A percentile compares a stretch with the other conserved stretches of the same genome.
Evolutionary conservation across 208 protist genomes (phyloP).

Genomic region (Vickermania ingenoplastis): DNA sequence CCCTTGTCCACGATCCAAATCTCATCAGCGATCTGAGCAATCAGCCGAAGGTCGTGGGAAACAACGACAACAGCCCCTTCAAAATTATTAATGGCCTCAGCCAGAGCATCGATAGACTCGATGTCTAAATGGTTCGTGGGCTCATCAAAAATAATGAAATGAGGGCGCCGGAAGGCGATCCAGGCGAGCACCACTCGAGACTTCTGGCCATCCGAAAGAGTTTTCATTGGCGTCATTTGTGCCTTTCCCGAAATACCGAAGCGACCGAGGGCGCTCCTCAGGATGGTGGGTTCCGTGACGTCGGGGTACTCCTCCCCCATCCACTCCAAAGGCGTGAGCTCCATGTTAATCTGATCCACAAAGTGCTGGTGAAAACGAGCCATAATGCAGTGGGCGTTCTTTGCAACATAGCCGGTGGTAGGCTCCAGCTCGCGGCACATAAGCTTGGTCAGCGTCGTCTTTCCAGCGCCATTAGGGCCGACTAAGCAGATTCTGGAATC

Average conservation of each 20-base stretch:
- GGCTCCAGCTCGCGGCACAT: slow-evolving; percentile 90
- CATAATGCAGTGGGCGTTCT: slow-evolving; percentile 90
- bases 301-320: slow-evolving; percentile 90
- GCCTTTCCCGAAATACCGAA: slow-evolving; percentile 89
- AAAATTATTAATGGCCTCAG: slow-evolving; percentile 88
- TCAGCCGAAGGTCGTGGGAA: slow-evolving; percentile 94
- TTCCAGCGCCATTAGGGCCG: slow-evolving; percentile 96
- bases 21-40: slow-evolving; percentile 91
- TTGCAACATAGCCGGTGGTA: slow-evolving; percentile 81
- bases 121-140: slow-evolving; percentile 98
- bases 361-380: slow-evolving; percentile 96
- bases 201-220: slow-evolving; percentile 96
- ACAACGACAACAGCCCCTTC: slow-evolving; percentile 94
- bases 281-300: slow-evolving; percentile 72
- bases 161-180: slow-evolving; percentile 88
- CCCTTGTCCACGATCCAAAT: slow-evolving; percentile 95
- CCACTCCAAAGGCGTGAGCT: slow-evolving; percentile 91
- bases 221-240: slow-evolving; percentile 89
- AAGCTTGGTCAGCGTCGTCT: slow-evolving; percentile 95
- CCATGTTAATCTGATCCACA: slow-evolving; percentile 91
- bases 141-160: slow-evolving; percentile 97
- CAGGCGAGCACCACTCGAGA: slow-evolving; percentile 94
- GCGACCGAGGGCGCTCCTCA: slow-evolving; percentile 89
- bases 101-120: slow-evolving; percentile 94
- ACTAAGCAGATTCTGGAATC: slow-evolving; percentile 94